These are phyloP conservation scores for Pharus latifolius DNA, from an alignment of 176 grass and related monocot species.

Conservation along the genomic window DNA sequence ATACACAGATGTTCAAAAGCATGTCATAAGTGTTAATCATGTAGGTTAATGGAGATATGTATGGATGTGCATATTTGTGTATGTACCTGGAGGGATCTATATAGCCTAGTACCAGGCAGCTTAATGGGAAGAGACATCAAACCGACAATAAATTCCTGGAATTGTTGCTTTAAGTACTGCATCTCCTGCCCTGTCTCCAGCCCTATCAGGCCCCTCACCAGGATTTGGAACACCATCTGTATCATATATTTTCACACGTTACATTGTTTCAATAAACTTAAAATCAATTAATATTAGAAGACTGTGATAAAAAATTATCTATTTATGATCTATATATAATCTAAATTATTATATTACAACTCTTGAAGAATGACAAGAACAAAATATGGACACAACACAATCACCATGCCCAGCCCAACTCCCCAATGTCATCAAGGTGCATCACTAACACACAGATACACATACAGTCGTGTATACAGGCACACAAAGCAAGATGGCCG, in stretches of 20 bases:
- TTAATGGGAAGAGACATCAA: constrained; percentile 92
- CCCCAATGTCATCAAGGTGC: constrained; percentile 44
- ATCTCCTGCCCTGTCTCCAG: constrained; percentile 73
- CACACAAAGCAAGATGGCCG: not conserved
- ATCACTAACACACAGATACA: not conserved
- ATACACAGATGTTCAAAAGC: not conserved
- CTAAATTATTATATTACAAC: no score
- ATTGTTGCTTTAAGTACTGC: constrained; percentile 83
- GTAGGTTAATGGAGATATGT: no score
- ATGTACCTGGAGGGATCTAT: constrained; percentile 74
- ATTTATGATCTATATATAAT: no score
- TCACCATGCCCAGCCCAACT: constrained; percentile 4
- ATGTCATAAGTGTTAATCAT: no score
- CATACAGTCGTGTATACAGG: not conserved
- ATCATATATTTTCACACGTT: not conserved
- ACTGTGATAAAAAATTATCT: no score
- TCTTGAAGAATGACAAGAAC: no score
- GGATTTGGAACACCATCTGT: constrained; percentile 91
- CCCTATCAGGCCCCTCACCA: constrained; percentile 80
- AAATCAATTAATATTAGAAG: no score
- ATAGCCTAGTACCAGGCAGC: constrained; percentile 77
- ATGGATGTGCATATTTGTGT: no score
- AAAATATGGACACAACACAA: constrained; percentile 35
- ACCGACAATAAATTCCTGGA: constrained; percentile 93
- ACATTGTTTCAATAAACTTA: not conserved